A percentile compares a stretch with the other conserved stretches of the same genome.
phyloP scores from a whole-genome alignment of 2,329 filamentous ascomycete genomes.

The Byssoonygena ceratinophila region DNA sequence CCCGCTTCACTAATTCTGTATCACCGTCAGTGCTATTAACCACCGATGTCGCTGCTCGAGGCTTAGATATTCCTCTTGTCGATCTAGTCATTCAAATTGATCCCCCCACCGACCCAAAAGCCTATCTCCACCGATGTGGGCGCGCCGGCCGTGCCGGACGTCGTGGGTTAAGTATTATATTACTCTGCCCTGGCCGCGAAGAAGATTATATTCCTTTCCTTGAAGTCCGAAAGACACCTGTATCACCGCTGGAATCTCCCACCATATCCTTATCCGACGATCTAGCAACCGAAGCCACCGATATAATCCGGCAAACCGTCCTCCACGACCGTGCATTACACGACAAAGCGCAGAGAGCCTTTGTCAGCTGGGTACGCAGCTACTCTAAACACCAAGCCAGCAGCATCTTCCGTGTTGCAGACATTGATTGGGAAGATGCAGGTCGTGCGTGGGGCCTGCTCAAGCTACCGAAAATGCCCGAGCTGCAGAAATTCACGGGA shows the following conservation, averaged over 20 bases:
- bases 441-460: conserved; percentile 78
- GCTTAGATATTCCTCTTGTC: conserved; percentile 82
- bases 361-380: conserved; percentile 85
- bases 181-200: conserved; percentile 74
- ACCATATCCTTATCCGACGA: conserved; percentile 47
- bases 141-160: conserved; percentile 54
- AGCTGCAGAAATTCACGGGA: conserved; percentile 62
- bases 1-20: conserved; percentile 62
- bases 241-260: conserved; percentile 52
- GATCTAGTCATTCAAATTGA: conserved; percentile 87
- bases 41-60: conserved; percentile 82
- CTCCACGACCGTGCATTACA: conserved; percentile 56
- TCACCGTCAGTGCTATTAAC: conserved; percentile 75
- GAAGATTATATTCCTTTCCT: conserved; percentile 85
- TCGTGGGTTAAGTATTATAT: conserved; percentile 71
- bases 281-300: conserved; percentile 49
- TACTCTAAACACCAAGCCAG: conserved; percentile 85
- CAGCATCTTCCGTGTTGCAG: conserved; percentile 75
- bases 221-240: conserved; percentile 75
- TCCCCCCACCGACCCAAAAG: conserved; percentile 76
- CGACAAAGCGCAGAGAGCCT: conserved; percentile 81
- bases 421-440: conserved; percentile 75
- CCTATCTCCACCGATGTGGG: conserved; percentile 57
- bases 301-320: conserved; percentile 50
- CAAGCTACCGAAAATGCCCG: conserved; percentile 85